Base-by-base conservation (phyloP, 176 grass and related monocot genomes). In the Oryza rufipogon region DNA sequence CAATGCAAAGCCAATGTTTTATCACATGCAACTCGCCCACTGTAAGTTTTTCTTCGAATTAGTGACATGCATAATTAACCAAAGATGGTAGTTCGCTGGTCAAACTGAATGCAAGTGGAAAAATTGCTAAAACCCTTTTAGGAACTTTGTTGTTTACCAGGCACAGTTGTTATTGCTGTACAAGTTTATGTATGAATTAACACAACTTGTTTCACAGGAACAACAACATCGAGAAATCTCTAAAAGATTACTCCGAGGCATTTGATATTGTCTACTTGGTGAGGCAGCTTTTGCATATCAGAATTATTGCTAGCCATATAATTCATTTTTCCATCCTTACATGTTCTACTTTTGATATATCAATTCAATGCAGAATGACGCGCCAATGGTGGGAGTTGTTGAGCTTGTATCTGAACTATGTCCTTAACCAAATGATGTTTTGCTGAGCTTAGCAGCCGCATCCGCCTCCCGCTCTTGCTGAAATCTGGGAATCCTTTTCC, bases 211-310 rank as follows among this genome's bases (percentile, higher is more conserved):
- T 85, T 86, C 85, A 34, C 83, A 98, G 93, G 87, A 98, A 98
- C 79, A 83, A 34, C 56, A 95, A 95, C 80, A 74, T 91, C 13
- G 93, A 98, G 80, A 93, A 90, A 48, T 95, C 91, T 49, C 66
- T 98, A 58, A 90, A 92, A 74, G 86, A 88, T 89, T 95, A 98
- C 87, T 84, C 86, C 1, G 66, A 83, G 38, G 86, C 93, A 79
- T 98, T 98, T 87, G 96, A 98, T 68, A 78, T 92, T 82, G 87
- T 93, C 25, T 92, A 93, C 79, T 73, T 93, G 96, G 96, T 98
- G 76, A 89, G 91, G 64, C 32, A 71, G 34, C 17, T 64, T 80
- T 82, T 13, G 22, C 3, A 63, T 47, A 56, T 11, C 38, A 7
- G 25, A 73, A 19, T 75, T 25, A 25, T 26, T 9, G 11, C 39